phyloP scores from a whole-genome alignment of 345 rosid species.

The Lepidium africanum region DNA sequence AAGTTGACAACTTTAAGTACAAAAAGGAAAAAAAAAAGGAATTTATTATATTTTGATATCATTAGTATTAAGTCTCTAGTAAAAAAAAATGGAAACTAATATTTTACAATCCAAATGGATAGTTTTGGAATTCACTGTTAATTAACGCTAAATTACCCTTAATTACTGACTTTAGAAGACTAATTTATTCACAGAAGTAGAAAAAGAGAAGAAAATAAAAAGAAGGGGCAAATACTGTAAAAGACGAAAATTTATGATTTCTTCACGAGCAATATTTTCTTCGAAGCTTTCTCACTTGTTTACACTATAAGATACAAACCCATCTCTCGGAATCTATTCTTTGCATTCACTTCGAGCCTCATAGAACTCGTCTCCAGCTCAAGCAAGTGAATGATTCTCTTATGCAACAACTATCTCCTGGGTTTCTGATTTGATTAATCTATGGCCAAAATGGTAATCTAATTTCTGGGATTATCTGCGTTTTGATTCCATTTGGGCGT shows the following conservation, averaged over 20 bases:
- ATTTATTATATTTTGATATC: not conserved
- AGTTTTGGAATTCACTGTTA: not conserved
- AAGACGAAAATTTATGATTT: conserved; percentile 36
- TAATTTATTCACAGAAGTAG: conserved; percentile 6
- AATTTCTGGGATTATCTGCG: not conserved
- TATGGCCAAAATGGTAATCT: conserved; percentile 19
- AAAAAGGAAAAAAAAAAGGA: not conserved
- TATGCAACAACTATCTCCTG: conserved; percentile 8
- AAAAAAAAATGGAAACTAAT: not conserved
- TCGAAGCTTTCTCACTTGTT: conserved; percentile 32
- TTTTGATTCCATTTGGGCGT: not conserved
- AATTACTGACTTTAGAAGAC: not conserved
- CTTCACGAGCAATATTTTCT: conserved; percentile 16
- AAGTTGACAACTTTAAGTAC: conserved; percentile 17
- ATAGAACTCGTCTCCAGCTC: conserved; percentile 7
- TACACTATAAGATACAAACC: conserved; percentile 8
- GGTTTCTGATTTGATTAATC: conserved; percentile 17
- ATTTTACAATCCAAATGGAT: not conserved
- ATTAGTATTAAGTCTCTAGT: not conserved
- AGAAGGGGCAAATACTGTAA: not conserved
- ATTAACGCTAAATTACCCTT: conserved; percentile 2
- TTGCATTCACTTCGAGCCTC: conserved; percentile 8
- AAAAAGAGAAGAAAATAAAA: conserved; percentile 10
- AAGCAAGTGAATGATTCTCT: conserved; percentile 31
- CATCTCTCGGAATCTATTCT: conserved; percentile 1